Conservation (phyloP, 306 rosid genomes). For the Trifolium subterraneum region DNA sequence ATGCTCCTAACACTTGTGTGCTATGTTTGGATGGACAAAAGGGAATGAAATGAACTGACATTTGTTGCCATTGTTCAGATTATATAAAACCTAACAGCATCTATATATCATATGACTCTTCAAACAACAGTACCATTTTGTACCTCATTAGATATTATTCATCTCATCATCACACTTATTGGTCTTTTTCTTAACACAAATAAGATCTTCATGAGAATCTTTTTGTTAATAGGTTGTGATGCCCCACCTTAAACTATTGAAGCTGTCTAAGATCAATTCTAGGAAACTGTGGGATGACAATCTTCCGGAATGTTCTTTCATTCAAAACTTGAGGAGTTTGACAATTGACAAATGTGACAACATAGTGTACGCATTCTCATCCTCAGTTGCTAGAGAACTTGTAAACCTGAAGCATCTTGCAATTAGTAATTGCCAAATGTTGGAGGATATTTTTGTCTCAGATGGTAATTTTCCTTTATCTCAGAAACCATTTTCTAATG, state of each 20-base stretch:
- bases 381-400: neutral
- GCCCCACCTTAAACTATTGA: neutral
- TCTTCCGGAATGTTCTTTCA: neutral
- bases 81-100: too few relatives aligned
- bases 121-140: too few relatives aligned
- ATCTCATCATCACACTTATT: too few relatives aligned
- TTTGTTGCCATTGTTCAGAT: too few relatives aligned
- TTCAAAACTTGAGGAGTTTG: neutral
- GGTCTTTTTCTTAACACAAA: too few relatives aligned
- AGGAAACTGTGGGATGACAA: conserved; percentile 4
- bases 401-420: neutral
- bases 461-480: neutral
- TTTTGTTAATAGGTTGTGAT: neutral
- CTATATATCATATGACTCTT: too few relatives aligned
- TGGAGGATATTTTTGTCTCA: neutral
- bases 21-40: too few relatives aligned
- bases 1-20: too few relatives aligned
- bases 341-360: neutral
- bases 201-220: neutral
- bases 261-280: neutral
- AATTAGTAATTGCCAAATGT: neutral
- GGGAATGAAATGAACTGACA: too few relatives aligned
- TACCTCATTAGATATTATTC: too few relatives aligned
- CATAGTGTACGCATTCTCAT: neutral
- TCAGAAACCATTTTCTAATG: neutral